Evolutionary conservation across 2,329 filamentous ascomycete species (phyloP).

Genomic region (Apiospora arundinis): DNA sequence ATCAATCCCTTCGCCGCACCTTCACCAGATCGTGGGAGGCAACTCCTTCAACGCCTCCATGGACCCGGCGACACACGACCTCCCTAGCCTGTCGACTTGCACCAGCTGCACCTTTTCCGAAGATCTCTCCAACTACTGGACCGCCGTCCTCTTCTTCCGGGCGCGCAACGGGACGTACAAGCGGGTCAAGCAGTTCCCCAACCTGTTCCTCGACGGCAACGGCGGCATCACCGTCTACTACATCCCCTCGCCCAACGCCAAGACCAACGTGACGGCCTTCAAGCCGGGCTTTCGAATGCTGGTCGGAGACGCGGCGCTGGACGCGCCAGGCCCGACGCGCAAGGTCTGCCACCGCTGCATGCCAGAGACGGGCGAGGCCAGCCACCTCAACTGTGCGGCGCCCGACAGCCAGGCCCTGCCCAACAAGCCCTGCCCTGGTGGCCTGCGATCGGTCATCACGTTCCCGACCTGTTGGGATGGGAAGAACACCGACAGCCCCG

Average conservation of each 20-base stretch:
- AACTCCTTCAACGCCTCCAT: slow-evolving; percentile 41
- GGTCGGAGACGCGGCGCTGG: slow-evolving; percentile 37
- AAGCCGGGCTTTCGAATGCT: slow-evolving; percentile 41
- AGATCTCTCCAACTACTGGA: slow-evolving; percentile 51
- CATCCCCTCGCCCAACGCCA: slow-evolving; percentile 38
- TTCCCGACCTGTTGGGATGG: slow-evolving; percentile 63
- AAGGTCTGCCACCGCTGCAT: slow-evolving; percentile 7
- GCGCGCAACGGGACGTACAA: slow-evolving; percentile 46
- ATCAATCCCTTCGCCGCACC: slow-evolving; percentile 38
- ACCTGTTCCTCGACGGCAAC: slow-evolving; percentile 39
- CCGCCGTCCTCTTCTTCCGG: slow-evolving; percentile 47
- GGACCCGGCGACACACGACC: slow-evolving; percentile 28
- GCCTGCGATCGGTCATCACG: slow-evolving; percentile 49
- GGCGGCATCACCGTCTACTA: slow-evolving; percentile 43
- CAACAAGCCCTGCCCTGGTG: slow-evolving; percentile 39
- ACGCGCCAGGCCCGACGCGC: slow-evolving; percentile 22
- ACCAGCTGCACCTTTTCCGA: slow-evolving; percentile 50
- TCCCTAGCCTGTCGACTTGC: slow-evolving; percentile 42
- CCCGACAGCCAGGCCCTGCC: slow-evolving; percentile 38
- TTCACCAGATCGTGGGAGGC: slow-evolving; percentile 41
- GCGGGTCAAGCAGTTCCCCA: slow-evolving; percentile 39
- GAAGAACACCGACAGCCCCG: slow-evolving; percentile 51
- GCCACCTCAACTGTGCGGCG: slow-evolving; percentile 28
- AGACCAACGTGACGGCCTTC: slow-evolving; percentile 41
- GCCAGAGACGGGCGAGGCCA: slow-evolving; percentile 43